Evolutionary conservation across 139 green algal species (phyloP), one percentile per base, ranked within the genome.

Genomic region (Coelastrella sp.): DNA sequence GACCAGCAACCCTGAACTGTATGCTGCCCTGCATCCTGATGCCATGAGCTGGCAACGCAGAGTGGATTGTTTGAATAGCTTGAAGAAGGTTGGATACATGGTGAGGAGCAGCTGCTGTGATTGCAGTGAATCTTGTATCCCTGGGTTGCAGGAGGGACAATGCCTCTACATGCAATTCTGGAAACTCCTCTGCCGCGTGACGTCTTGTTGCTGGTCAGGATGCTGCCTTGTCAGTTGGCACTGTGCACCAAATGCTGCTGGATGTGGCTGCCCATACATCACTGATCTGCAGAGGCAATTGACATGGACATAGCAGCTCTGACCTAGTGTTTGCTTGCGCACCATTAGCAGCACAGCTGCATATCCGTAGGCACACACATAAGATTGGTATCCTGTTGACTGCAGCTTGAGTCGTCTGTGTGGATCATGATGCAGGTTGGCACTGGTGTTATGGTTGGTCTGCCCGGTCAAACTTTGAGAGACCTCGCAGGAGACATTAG

Each of bases 371-470:
- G n/a, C n/a, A n/a, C n/a, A n/a, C n/a, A n/a, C n/a, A n/a, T n/a
- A n/a, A n/a, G n/a, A n/a, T n/a, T n/a, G n/a, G n/a, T n/a, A n/a
- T n/a, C n/a, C n/a, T n/a, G n/a, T n/a, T n/a, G n/a, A n/a, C n/a
- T n/a, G n/a, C n/a, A n/a, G n/a, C n/a, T n/a, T 1, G 13, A 71
- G 27, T 15, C 62, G 11, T 40, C 5, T 27, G 38, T 38, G 32
- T 53, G 2, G 76, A 69, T 2, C 62, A 0, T 8, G 11, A 15
- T 50, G 15, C 85, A 91, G 88, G 57, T 92, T 21, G 92, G 90
- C 71, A 93, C 92, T 30, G 92, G 92, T 51, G 87, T 94, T 4
- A 95, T 95, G 92, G 91, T 95, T 57, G 92, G 92, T 15, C 89
- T 95, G 74, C 92, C 92, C 2, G 92, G 89, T 15, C 92, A 95